phyloP scores from a whole-genome alignment of 805 yeast species.

The Kodamaea kaohsiungensis region DNA sequence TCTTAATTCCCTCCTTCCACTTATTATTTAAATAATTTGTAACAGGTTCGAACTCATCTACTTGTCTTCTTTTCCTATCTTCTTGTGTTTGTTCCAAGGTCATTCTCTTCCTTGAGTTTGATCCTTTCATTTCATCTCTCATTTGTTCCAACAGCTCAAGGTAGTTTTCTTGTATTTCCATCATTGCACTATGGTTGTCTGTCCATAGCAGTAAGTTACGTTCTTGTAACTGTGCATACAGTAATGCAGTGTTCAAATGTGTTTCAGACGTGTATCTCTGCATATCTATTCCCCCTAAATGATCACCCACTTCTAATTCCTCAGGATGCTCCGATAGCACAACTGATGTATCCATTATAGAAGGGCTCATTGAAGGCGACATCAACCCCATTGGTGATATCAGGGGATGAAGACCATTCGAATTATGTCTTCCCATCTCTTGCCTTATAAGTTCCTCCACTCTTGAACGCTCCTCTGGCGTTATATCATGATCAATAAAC shows the following conservation, averaged over 20 bases:
- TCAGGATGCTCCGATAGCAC: slow-evolving; percentile 1
- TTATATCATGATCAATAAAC: slow-evolving; percentile 1
- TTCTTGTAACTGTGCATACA: slow-evolving; percentile 41
- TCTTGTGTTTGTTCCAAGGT: slow-evolving; percentile 44
- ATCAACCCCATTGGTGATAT: neutral
- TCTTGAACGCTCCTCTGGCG: slow-evolving; percentile 30
- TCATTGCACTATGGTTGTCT: slow-evolving; percentile 40
- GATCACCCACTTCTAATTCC: neutral
- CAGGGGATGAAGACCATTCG: slow-evolving; percentile 3
- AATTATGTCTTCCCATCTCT: slow-evolving; percentile 21
- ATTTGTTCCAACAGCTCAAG: slow-evolving; percentile 24
- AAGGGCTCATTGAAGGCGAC: neutral
- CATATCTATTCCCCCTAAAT: slow-evolving; percentile 31
- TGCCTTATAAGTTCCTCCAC: slow-evolving; percentile 35
- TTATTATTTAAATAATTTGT: slow-evolving; percentile 45
- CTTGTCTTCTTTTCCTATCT: slow-evolving; percentile 45
- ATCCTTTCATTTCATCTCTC: slow-evolving; percentile 16
- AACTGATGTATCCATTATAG: neutral
- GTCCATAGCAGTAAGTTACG: slow-evolving; percentile 39
- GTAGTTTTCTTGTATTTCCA: slow-evolving; percentile 34
- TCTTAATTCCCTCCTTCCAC: slow-evolving; percentile 52
- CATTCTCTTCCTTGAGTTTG: slow-evolving; percentile 34
- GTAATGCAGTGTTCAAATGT: slow-evolving; percentile 35
- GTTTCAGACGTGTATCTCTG: slow-evolving; percentile 18
- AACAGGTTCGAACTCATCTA: slow-evolving; percentile 34